Evolutionary conservation across 2,329 filamentous ascomycete species (phyloP).

Genomic region (Sphaerulina populicola): DNA sequence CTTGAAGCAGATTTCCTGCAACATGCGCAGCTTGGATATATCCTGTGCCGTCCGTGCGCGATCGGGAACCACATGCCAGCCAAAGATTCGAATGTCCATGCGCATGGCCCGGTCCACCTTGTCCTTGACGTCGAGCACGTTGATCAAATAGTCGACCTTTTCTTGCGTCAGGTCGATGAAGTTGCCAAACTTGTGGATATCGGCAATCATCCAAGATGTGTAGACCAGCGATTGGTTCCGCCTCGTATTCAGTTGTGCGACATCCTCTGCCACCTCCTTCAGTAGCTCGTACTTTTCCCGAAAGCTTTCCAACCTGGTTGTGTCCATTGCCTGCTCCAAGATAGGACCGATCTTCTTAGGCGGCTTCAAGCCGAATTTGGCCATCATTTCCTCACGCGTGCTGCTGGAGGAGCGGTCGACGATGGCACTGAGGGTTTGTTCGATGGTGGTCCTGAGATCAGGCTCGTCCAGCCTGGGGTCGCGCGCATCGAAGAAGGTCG

Average conservation of each 20-base stretch:
- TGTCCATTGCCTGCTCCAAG: conserved; percentile 38
- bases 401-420: conserved; percentile 36
- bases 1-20: conserved; percentile 37
- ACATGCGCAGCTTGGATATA: conserved; percentile 38
- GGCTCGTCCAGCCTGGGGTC: conserved; percentile 39
- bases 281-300: conserved; percentile 39
- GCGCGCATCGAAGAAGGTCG: conserved; percentile 39
- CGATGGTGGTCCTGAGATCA: conserved; percentile 33
- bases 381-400: conserved; percentile 39
- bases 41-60: conserved; percentile 30
- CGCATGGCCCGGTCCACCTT: conserved; percentile 39
- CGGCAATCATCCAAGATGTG: conserved; percentile 37
- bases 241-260: conserved; percentile 29
- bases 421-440: conserved; percentile 39
- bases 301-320: conserved; percentile 39
- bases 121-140: conserved; percentile 38
- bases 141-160: conserved; percentile 40
- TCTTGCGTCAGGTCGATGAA: conserved; percentile 37
- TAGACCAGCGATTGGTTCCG: conserved; percentile 28
- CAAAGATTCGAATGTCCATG: conserved; percentile 41
- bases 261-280: conserved; percentile 33
- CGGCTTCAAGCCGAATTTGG: conserved; percentile 39
- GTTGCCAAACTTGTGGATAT: conserved; percentile 35
- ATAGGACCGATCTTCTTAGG: conserved; percentile 35
- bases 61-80: conserved; percentile 40